Evolutionary conservation across 805 yeast species (phyloP), one percentile per base, ranked within the genome.

Genomic region (Cyberlindnera suaveolens): DNA sequence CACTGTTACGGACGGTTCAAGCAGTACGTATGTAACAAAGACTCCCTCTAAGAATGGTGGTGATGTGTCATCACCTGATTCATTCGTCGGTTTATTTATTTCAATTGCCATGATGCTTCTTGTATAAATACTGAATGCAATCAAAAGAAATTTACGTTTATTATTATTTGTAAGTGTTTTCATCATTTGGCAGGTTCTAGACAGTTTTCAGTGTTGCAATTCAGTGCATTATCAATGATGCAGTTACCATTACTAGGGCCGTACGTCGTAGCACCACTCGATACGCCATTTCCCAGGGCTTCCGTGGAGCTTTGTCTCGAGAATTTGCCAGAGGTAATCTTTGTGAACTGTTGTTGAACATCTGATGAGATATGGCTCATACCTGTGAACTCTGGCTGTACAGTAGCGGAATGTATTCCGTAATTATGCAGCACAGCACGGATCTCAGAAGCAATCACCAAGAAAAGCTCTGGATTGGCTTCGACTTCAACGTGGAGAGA

Each of bases 371-470:
- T 56, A 23, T 46, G 40, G n/a, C 57, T 50, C 42, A 44, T 42
- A 10, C 61, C 57, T 15, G 71, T 61, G 56, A 91, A 93, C 66
- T 91, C 99, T 0, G 99, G 99, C 65, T 91, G 99, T 40, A 93
- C 90, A 2, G 99, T 91, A 16, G 91, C 96, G 31, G 93, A 84
- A 57, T 90, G 95, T 47, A 91, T 82, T 36, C 96, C 96, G 58
- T 82, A 83, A 23, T 74, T 79, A 56, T 87, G 96, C 56, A 91
- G 72, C 37, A 89, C 80, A 41, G 77, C 76, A 62, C 93, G 78
- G 41, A 91, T 91, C 44, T 77, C 75, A 39, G 79, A 71, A 8
- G 95, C 95, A 40, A 85, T 74, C n/a, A 66, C 63, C 43, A 82
- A 64, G 61, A 88, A 93, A 20, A 76, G 71, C 43, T 74, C 77